These are phyloP conservation scores for Ceratobasidium sp. DNA, from an alignment of 1,284 basidiomycete genomes.

Conservation along the genomic window DNA sequence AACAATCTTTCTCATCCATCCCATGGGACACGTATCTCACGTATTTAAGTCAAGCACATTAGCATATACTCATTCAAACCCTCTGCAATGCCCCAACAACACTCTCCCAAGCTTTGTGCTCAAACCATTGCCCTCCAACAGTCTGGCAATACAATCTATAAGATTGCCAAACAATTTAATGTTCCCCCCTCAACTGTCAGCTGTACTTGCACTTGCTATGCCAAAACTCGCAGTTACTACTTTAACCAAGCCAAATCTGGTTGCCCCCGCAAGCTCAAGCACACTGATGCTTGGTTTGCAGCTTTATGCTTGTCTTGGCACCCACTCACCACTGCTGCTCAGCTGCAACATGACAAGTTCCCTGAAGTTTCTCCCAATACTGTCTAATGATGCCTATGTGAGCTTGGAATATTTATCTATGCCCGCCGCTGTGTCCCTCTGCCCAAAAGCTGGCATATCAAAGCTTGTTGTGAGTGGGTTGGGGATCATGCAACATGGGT, in stretches of 20 bases:
- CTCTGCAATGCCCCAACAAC: no score
- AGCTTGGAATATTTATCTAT: neutral
- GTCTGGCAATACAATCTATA: no score
- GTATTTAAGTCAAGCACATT: no score
- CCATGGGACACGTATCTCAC: no score
- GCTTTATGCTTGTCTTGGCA: neutral
- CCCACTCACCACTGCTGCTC: neutral
- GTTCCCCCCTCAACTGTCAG: neutral
- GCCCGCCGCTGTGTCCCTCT: neutral
- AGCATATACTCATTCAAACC: no score
- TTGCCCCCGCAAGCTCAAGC: neutral
- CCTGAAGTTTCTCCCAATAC: slow-evolving; percentile 1
- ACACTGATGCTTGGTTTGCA: neutral
- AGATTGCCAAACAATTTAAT: no score
- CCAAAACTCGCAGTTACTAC: neutral
- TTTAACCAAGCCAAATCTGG: neutral
- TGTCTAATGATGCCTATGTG: neutral
- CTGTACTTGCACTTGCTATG: neutral
- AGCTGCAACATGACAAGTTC: slow-evolving; percentile 1
- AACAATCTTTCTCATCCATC: no score
- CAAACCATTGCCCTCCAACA: no score
- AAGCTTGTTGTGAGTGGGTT: neutral
- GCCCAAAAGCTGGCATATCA: neutral
- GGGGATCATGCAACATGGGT: neutral
- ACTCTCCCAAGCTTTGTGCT: no score